Evolutionary conservation across 352 stramenopile genomes (phyloP).

Genomic region (Phytopythium helicoides): DNA sequence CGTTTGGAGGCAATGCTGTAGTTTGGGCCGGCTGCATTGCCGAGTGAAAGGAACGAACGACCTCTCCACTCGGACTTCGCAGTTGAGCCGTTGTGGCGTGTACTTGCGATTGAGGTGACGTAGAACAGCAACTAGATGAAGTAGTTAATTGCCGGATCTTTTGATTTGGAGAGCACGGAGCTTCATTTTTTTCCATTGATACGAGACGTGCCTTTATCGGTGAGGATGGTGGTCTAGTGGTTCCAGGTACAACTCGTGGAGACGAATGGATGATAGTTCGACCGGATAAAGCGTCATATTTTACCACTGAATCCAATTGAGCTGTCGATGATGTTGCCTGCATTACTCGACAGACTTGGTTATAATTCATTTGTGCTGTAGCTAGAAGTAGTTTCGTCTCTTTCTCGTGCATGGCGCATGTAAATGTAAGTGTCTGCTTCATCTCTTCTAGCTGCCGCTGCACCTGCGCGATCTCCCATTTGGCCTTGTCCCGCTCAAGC

Average conservation of each 20-base stretch:
- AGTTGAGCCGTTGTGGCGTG: background rate
- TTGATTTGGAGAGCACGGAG: slow-evolving; percentile 3
- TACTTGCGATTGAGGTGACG: background rate
- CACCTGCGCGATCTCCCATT: slow-evolving; percentile 31
- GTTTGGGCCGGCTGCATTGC: background rate
- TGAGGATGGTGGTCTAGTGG: background rate
- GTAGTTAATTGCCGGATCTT: background rate
- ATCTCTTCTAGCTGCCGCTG: slow-evolving; percentile 26
- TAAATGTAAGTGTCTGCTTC: slow-evolving; percentile 45
- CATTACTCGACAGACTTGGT: slow-evolving; percentile 37
- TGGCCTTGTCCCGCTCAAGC: slow-evolving; percentile 30
- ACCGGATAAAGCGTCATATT: slow-evolving; percentile 49
- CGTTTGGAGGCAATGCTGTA: background rate
- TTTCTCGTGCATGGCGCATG: slow-evolving; percentile 64
- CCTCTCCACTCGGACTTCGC: background rate
- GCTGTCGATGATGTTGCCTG: slow-evolving; percentile 12
- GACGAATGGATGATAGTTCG: slow-evolving; percentile 20
- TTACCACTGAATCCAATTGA: slow-evolving; percentile 9
- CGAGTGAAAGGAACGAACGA: background rate
- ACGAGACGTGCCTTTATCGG: slow-evolving; percentile 9
- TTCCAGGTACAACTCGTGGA: background rate
- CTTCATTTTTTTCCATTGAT: background rate
- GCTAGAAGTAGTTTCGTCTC: slow-evolving; percentile 60
- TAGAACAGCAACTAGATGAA: background rate
- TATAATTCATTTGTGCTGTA: slow-evolving; percentile 35